Percentiles rank a stretch among this genome's conserved stretches.
These are phyloP conservation scores for Pestalotiopsis sp. DNA, from an alignment of 2,329 filamentous ascomycete genomes.

Conservation along the genomic window DNA sequence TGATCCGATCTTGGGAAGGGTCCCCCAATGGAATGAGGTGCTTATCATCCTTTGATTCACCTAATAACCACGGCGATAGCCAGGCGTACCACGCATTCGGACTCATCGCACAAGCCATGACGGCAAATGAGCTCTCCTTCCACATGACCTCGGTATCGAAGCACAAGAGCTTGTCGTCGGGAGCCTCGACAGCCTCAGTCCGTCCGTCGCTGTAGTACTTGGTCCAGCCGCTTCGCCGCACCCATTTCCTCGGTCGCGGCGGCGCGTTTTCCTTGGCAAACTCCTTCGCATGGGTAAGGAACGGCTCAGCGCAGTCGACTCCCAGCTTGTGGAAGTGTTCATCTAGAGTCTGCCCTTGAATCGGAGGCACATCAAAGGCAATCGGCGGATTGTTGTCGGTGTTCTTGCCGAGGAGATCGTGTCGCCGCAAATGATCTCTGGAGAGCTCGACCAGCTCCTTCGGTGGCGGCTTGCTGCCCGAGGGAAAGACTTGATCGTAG, in stretches of 20 bases:
- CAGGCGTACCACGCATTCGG: slow-evolving; percentile 95
- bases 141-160: slow-evolving; percentile 98
- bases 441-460: slow-evolving; percentile 77
- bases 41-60: slow-evolving; percentile 73
- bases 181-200: slow-evolving; percentile 71
- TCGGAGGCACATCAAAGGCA: slow-evolving; percentile 78
- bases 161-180: slow-evolving; percentile 79
- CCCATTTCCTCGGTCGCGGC: slow-evolving; percentile 70
- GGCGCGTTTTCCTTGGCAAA: slow-evolving; percentile 67
- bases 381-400: slow-evolving; percentile 76
- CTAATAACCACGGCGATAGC: slow-evolving; percentile 93
- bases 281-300: slow-evolving; percentile 71
- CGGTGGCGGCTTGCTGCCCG: slow-evolving; percentile 56
- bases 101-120: slow-evolving; percentile 94
- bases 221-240: slow-evolving; percentile 84
- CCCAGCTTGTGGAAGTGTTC: slow-evolving; percentile 94
- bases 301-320: slow-evolving; percentile 84
- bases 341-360: slow-evolving; percentile 82
- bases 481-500: slow-evolving; percentile 79
- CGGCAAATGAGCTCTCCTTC: slow-evolving; percentile 87
- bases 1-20: slow-evolving; percentile 68
- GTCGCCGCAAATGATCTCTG: slow-evolving; percentile 77
- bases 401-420: slow-evolving; percentile 89
- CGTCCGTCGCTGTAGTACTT: slow-evolving; percentile 80
- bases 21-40: slow-evolving; percentile 90